phyloP scores from a whole-genome alignment of 768 basidiomycete genomes.

The Tephrocybe sp. region DNA sequence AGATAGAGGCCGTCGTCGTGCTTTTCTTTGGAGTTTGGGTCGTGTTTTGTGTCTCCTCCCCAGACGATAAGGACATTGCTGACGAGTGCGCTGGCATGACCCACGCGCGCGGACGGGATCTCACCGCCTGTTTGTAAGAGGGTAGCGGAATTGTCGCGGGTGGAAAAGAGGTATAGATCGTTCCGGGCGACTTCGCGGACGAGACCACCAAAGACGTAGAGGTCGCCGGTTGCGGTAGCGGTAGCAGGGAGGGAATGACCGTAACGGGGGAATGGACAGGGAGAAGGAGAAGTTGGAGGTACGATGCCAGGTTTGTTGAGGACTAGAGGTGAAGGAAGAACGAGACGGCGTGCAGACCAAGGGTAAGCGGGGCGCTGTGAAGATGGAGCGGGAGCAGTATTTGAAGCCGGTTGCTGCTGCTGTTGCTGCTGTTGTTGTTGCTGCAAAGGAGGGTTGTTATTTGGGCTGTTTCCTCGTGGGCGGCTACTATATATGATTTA shows the following conservation, averaged over 20 bases:
- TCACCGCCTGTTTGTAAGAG: constrained; percentile 88
- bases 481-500: no score
- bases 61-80: constrained; percentile 95
- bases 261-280: constrained; percentile 93
- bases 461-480: constrained; percentile 21
- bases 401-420: constrained; percentile 2
- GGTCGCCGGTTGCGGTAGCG: constrained; percentile 78
- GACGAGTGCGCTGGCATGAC: constrained; percentile 93
- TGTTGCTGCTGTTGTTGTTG: not conserved
- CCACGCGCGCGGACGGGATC: constrained; percentile 86
- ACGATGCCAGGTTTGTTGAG: constrained; percentile 62
- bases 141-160: constrained; percentile 73
- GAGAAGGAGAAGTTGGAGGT: constrained; percentile 67
- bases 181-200: constrained; percentile 87
- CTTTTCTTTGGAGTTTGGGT: constrained; percentile 62
- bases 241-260: constrained; percentile 87
- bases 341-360: constrained; percentile 77
- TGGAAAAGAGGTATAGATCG: constrained; percentile 90
- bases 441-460: constrained; percentile 11
- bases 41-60: constrained; percentile 96
- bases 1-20: constrained; percentile 94
- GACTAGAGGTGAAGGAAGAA: constrained; percentile 63
- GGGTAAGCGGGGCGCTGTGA: constrained; percentile 64
- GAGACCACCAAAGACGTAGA: constrained; percentile 96
- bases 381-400: constrained; percentile 18